Conservation (phyloP, 2,329 filamentous ascomycete species). For the Hortaea werneckii region DNA sequence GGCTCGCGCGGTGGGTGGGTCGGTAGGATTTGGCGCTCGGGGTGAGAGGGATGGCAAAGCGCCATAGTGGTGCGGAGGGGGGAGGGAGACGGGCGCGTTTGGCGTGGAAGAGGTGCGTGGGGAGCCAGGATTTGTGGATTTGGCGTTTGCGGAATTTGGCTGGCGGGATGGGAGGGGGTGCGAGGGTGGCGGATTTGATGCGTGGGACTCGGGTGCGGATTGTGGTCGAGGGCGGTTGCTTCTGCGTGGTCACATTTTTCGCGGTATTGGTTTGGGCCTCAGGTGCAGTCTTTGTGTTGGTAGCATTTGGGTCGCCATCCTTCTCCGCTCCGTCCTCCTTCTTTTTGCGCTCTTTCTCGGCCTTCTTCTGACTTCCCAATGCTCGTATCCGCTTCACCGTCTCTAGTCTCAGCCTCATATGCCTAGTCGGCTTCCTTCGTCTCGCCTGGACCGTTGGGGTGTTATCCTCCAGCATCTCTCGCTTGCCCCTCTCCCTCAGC, state of each 20-base stretch:
- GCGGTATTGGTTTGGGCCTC: neutral
- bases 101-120: slow-evolving; percentile 87
- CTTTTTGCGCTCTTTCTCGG: slow-evolving; percentile 27
- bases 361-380: slow-evolving; percentile 44
- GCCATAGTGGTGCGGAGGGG: slow-evolving; percentile 72
- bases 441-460: slow-evolving; percentile 66
- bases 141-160: slow-evolving; percentile 78
- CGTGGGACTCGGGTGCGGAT: slow-evolving; percentile 43
- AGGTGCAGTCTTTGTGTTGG: neutral
- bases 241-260: neutral
- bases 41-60: slow-evolving; percentile 74
- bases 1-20: slow-evolving; percentile 70
- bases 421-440: slow-evolving; percentile 47
- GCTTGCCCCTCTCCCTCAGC: slow-evolving; percentile 57
- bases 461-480: slow-evolving; percentile 79
- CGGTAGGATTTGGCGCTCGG: slow-evolving; percentile 86
- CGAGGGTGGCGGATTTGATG: slow-evolving; percentile 59
- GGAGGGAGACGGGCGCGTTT: slow-evolving; percentile 85
- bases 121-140: slow-evolving; percentile 81
- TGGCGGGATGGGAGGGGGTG: slow-evolving; percentile 50
- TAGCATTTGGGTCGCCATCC: slow-evolving; percentile 6
- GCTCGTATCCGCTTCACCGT: slow-evolving; percentile 61
- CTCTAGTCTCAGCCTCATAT: slow-evolving; percentile 57
- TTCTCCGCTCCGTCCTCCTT: slow-evolving; percentile 8
- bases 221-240: neutral